Evolutionary conservation across 345 rosid species (phyloP), one percentile per base, ranked within the genome.

Genomic region (Melaleuca alternifolia): DNA sequence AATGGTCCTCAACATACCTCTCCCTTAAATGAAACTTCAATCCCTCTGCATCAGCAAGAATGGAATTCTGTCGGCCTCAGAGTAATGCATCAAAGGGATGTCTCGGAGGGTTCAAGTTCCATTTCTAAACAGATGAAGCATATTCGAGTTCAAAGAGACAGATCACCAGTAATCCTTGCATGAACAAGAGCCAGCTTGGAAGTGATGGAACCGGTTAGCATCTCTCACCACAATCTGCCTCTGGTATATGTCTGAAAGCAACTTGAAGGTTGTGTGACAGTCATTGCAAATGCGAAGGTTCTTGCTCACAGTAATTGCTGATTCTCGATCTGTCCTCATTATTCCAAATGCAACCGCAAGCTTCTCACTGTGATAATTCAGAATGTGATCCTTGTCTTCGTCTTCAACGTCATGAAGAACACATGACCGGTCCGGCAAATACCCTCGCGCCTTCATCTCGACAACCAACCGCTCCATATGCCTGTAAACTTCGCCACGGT

Each of bases 341-440:
- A 95, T 94, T 87, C 97, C 96, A 87, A 91, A 94, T 62, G 94
- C 95, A 91, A 95, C 94, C n/a, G 96, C 97, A 83, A 95, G 87
- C 90, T 93, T 93, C 92, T 94, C 98, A 86, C 98, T 94, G 83
- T 94, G 98, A 83, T 92, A 91, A 83, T 92, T 93, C 87, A 93
- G 87, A 90, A 92, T 90, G 50, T 88, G 89, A 85, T 93, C 97
- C 83, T 94, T 93, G 90, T 94, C 97, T 93, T 95, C 97, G 85
- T 93, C 98, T 88, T 95, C 97, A 82, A 95, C 93, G 21, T 95
- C 96, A 87, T 93, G 97, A 89, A 93, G 90, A 82, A 95, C 95
- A 57, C 92, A 79, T 61, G 88, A 84, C 4, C 93, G 93, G 86
- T 92, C 93, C 24, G 97, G 87, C 86, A 91, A 89, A 88, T 88